Conservation (phyloP, 1,284 basidiomycete genomes). For the Austropuccinia psidii region DNA sequence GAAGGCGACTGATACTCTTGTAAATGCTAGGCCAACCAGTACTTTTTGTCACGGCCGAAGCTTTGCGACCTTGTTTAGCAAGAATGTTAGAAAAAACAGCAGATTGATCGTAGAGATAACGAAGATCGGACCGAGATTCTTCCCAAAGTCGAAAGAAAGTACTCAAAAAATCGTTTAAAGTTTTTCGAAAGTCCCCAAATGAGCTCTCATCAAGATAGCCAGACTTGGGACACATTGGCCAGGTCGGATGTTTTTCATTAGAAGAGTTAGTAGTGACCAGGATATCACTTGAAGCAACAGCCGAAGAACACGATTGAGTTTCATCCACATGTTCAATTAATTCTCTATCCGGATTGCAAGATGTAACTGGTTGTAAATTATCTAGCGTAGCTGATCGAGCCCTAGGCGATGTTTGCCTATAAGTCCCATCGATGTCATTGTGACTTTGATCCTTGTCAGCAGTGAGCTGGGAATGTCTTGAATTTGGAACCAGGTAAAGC, state of each 20-base stretch:
- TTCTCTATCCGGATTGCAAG: background rate
- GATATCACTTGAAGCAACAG: too few relatives aligned
- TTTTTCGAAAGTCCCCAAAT: background rate
- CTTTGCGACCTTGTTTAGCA: conserved; percentile 24
- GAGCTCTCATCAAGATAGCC: conserved; percentile 9
- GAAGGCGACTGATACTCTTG: conserved; percentile 25
- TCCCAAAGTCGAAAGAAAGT: conserved; percentile 37
- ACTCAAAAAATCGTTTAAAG: conserved; percentile 30
- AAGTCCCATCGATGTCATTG: background rate
- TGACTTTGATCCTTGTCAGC: background rate
- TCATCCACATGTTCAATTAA: background rate
- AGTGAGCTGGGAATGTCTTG: background rate
- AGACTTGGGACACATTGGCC: conserved; percentile 17
- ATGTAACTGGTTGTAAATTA: background rate
- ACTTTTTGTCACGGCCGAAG: conserved; percentile 28
- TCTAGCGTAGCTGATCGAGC: background rate
- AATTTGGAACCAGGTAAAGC: conserved; percentile 15
- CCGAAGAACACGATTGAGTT: background rate
- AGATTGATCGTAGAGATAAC: conserved; percentile 24
- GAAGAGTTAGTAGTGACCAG: background rate
- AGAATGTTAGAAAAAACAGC: conserved; percentile 35
- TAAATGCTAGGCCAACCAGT: conserved; percentile 28
- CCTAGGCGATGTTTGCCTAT: background rate
- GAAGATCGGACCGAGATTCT: conserved; percentile 25
- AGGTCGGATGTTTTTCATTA: background rate